These are phyloP conservation scores for Apiospora koreana DNA, from an alignment of 2,329 filamentous ascomycete species.

Conservation along the genomic window DNA sequence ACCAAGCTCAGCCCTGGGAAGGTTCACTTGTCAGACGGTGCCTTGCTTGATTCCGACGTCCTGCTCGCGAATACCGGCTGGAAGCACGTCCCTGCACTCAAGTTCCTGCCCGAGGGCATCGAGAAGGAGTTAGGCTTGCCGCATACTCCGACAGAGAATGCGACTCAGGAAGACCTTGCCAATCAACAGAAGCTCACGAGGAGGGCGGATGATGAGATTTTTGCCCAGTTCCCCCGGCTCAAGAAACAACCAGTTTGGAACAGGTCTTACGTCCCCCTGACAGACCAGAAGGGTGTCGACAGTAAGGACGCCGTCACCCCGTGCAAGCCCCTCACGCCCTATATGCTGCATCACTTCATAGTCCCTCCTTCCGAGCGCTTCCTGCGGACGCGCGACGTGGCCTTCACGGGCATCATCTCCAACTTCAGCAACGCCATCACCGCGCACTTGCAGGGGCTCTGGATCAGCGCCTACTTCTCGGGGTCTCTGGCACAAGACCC, in stretches of 20 bases:
- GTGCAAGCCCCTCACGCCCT: conserved; percentile 30
- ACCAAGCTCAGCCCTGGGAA: conserved; percentile 41
- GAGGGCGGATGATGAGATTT: conserved; percentile 50
- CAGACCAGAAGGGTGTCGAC: conserved; percentile 31
- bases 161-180: conserved; percentile 31
- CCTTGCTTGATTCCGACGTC: conserved; percentile 45
- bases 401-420: conserved; percentile 48
- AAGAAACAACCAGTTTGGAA: conserved; percentile 46
- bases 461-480: conserved; percentile 59
- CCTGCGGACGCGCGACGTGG: conserved; percentile 42
- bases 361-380: conserved; percentile 40
- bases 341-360: conserved; percentile 48
- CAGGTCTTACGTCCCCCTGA: conserved; percentile 44
- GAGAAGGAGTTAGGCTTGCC: conserved; percentile 49
- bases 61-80: conserved; percentile 60
- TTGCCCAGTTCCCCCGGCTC: conserved; percentile 51
- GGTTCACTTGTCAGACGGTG: conserved; percentile 47
- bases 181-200: conserved; percentile 39
- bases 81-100: conserved; percentile 41
- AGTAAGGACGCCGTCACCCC: conserved; percentile 26
- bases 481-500: conserved; percentile 36
- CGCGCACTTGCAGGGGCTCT: conserved; percentile 51
- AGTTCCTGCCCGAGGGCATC: conserved; percentile 46
- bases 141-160: conserved; percentile 27
- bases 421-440: conserved; percentile 45